Percentiles rank a stretch among this genome's conserved stretches.
Evolutionary conservation across 805 yeast genomes (phyloP).

Genomic region (Nematodospora valgi): DNA sequence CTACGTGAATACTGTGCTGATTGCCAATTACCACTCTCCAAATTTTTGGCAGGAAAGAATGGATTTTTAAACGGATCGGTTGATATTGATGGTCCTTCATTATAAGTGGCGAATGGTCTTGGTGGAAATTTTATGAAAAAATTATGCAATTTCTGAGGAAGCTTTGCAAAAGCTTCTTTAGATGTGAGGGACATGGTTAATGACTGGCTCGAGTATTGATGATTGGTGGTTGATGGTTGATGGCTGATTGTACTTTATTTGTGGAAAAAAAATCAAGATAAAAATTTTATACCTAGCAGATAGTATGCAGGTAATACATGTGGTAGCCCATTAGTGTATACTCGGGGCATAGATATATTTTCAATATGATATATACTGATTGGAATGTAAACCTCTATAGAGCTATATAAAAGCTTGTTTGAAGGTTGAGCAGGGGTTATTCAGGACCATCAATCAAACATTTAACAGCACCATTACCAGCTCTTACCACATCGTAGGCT

Average conservation of each 20-base stretch:
- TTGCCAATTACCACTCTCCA: conserved; percentile 74
- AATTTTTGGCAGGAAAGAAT: conserved; percentile 79
- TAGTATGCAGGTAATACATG: too few relatives aligned
- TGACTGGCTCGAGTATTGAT: too few relatives aligned
- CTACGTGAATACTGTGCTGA: conserved; percentile 76
- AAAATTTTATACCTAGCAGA: too few relatives aligned
- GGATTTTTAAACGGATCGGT: conserved; percentile 77
- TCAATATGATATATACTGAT: too few relatives aligned
- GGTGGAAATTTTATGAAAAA: conserved; percentile 88
- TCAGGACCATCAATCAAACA: conserved; percentile 81
- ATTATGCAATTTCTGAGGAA: conserved; percentile 66
- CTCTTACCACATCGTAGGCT: conserved; percentile 69
- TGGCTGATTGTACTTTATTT: too few relatives aligned
- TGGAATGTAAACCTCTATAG: too few relatives aligned
- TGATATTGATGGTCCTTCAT: conserved; percentile 60
- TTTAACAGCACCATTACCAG: conserved; percentile 70
- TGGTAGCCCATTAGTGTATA: too few relatives aligned
- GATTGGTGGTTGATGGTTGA: too few relatives aligned
- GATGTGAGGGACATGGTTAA: conserved; percentile 27
- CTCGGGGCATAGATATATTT: too few relatives aligned
- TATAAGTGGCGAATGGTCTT: conserved; percentile 65
- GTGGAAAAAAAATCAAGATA: too few relatives aligned
- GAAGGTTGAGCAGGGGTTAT: too few relatives aligned
- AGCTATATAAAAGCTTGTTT: too few relatives aligned
- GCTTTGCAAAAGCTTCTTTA: conserved; percentile 49